Evolutionary conservation across 345 rosid species (phyloP), one percentile per base, ranked within the genome.

Genomic region (Brassica cretica): DNA sequence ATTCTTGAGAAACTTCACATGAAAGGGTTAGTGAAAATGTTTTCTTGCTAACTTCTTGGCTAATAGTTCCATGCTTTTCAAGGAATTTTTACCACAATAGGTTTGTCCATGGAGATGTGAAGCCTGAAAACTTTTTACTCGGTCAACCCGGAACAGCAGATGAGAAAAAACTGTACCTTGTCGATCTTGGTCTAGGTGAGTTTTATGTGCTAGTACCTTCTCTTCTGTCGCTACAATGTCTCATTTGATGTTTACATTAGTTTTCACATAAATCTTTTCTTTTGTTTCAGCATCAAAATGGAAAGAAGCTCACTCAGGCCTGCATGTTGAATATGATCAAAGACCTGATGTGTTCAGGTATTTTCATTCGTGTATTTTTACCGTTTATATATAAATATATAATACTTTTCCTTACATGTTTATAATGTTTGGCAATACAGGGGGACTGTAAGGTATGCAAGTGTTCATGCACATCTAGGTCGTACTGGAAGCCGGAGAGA

Each of bases 321-420:
- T 60, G 14, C 99, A 95, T 82, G 94, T 95, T 74, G 97, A 90
- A 25, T 95, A 95, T 83, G 98, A 95, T 83, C 99, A 95, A 84
- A 86, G 91, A 81, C 99, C 99, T 66, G 99, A 95, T 80, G 92
- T 95, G 60, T 95, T 95, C 84, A 91, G 99, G 99, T 90, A 71
- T 37, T 14, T 46, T 49, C 35, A 29, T 25, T 66, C 30, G 49
- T 56, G 30, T 29, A 59, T 70, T 39, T 39, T 49, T 7, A 15
- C 19, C 19, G 18, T 9, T 58, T 6, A 21, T 65, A 1, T 35
- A 32, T 67, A 3, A 4, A 46, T 5, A 14, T 21, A 7, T 41
- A 44, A 70, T 19, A 35, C 9, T 15, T 16, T 5, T 73, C 0
- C 8, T 70, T 46, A 41, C 72, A 32, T 70, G 32, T 55, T 53